Percentiles rank a stretch among this genome's conserved stretches.
Evolutionary conservation across 2,329 filamentous ascomycete genomes (phyloP).

Genomic region (Botrytis cinerea): DNA sequence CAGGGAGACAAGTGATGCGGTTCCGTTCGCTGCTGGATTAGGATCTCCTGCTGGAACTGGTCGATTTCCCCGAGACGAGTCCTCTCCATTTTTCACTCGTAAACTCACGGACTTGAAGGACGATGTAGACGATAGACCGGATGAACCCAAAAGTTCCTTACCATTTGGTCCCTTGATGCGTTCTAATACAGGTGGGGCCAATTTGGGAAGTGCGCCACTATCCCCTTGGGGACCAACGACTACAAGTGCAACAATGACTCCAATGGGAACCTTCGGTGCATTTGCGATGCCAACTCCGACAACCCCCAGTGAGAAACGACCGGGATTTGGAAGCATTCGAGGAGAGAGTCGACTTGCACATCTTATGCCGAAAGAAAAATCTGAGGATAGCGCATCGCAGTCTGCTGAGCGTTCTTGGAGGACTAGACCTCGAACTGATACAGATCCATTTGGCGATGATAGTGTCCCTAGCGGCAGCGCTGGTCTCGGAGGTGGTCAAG

Average conservation of each 20-base stretch:
- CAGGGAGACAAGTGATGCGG: conserved; percentile 76
- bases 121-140: conserved; percentile 53
- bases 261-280: conserved; percentile 85
- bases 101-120: conserved; percentile 57
- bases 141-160: conserved; percentile 46
- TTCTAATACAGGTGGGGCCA: conserved; percentile 54
- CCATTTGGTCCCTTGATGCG: conserved; percentile 54
- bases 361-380: conserved; percentile 74
- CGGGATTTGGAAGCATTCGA: conserved; percentile 63
- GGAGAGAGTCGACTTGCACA: conserved; percentile 86
- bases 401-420: conserved; percentile 61
- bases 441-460: conserved; percentile 72
- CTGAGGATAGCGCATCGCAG: conserved; percentile 60
- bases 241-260: conserved; percentile 63
- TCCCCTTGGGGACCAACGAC: conserved; percentile 50
- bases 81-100: conserved; percentile 58
- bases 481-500: conserved; percentile 73
- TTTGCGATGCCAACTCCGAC: conserved; percentile 70
- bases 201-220: conserved; percentile 47
- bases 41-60: conserved; percentile 62
- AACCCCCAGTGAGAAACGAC: conserved; percentile 68
- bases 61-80: conserved; percentile 64
- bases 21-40: conserved; percentile 49
- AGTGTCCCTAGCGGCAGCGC: conserved; percentile 65
- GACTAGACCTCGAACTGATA: conserved; percentile 66